Conservation (phyloP, 495 filamentous ascomycete genomes). For the Hyaloscypha bicolor region DNA sequence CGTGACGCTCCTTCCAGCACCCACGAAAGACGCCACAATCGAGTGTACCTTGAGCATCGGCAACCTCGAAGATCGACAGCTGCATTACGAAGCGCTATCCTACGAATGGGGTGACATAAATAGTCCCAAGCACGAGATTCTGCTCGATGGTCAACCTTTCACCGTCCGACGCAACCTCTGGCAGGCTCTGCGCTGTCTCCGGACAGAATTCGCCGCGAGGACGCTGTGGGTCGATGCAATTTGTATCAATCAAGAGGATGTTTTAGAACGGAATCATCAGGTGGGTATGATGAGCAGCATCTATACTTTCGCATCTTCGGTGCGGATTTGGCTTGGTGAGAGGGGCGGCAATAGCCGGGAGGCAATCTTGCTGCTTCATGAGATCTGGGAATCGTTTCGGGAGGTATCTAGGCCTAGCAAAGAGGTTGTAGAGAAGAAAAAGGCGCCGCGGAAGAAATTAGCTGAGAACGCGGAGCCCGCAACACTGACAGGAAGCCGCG, state of each 20-base stretch:
- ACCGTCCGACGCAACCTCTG: not conserved
- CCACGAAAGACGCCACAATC: not conserved
- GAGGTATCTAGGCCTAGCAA: not conserved
- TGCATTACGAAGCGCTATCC: not conserved
- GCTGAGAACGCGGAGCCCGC: not conserved
- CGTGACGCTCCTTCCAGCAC: not conserved
- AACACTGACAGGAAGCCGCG: not conserved
- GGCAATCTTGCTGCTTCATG: not conserved
- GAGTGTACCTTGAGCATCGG: not conserved
- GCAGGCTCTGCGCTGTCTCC: not conserved
- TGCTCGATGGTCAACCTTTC: not conserved
- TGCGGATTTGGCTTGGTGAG: not conserved
- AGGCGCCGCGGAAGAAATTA: not conserved
- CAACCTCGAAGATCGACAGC: not conserved
- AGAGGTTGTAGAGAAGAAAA: not conserved
- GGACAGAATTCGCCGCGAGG: not conserved
- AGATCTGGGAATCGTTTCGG: not conserved
- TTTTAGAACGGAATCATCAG: not conserved
- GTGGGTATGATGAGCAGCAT: not conserved
- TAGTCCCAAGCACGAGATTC: not conserved
- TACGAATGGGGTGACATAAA: not conserved
- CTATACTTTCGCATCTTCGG: not conserved
- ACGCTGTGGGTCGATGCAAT: not conserved
- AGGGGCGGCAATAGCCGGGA: not conserved
- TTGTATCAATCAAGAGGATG: slow-evolving; percentile 1